These are phyloP conservation scores for Wickerhamomyces sp. DNA, from an alignment of 1,139 yeast genomes.

Conservation along the genomic window DNA sequence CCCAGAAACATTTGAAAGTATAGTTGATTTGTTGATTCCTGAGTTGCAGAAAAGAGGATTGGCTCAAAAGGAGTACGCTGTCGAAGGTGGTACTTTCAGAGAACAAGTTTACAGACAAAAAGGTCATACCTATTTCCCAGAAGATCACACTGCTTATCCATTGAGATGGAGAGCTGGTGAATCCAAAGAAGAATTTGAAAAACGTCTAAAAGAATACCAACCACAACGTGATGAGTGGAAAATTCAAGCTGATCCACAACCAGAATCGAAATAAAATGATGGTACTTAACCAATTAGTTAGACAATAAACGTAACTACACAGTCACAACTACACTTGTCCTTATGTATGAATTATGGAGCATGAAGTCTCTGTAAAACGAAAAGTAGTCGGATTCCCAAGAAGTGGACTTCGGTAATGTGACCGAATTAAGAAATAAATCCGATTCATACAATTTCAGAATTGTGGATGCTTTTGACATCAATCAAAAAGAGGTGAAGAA, in stretches of 20 bases:
- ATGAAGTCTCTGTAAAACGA: too few species aligned
- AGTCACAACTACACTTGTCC: too few species aligned
- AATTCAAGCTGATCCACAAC: conserved; percentile 24
- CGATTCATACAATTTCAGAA: too few species aligned
- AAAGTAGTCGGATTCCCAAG: too few species aligned
- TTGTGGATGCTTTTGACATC: too few species aligned
- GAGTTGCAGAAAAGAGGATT: conserved; percentile 31
- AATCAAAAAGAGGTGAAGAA: too few species aligned
- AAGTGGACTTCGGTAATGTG: too few species aligned
- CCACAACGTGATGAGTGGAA: conserved; percentile 7
- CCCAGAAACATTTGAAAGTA: conserved; percentile 32
- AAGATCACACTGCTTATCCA: conserved; percentile 34
- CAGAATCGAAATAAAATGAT: conserved; percentile 31
- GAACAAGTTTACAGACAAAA: conserved; percentile 19
- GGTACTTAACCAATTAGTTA: too few species aligned
- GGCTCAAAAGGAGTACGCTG: conserved; percentile 30
- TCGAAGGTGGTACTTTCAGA: conserved; percentile 23
- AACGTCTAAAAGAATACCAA: conserved; percentile 10
- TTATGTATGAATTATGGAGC: too few species aligned
- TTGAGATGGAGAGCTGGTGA: conserved; percentile 37
- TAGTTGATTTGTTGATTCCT: conserved; percentile 30
- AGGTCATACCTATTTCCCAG: conserved; percentile 29
- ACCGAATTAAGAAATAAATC: too few species aligned
- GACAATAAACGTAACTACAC: too few species aligned
- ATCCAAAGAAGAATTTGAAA: conserved; percentile 17